Evolutionary conservation across 352 stramenopile genomes (phyloP).

Genomic region (Thraustochytrium sp.): DNA sequence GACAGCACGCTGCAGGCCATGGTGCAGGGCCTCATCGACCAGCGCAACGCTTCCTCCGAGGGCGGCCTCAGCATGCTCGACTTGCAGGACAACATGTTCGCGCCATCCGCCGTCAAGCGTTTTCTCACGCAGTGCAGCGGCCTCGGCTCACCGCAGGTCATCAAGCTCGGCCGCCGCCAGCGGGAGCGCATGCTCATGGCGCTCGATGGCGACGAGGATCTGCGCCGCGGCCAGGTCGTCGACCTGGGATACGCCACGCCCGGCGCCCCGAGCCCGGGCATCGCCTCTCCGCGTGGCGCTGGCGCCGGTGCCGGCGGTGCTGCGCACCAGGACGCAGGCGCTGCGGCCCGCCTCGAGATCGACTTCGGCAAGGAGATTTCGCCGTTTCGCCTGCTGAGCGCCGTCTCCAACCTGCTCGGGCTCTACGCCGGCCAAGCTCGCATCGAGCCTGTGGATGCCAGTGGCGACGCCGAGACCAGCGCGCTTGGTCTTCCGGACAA

Average conservation of each 20-base stretch:
- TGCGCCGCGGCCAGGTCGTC: neutral
- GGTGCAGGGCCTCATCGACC: conserved; percentile 24
- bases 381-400: conserved; percentile 1
- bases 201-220: neutral
- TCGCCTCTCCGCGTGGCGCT: too few relatives aligned
- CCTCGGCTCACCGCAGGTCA: conserved; percentile 7
- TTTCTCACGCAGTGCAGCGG: conserved; percentile 34
- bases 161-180: conserved; percentile 10
- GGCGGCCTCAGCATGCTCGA: neutral
- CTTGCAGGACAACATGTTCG: conserved; percentile 26
- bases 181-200: conserved; percentile 15
- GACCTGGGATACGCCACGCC: neutral
- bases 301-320: too few relatives aligned
- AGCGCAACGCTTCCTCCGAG: neutral
- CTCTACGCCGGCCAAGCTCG: conserved; percentile 8
- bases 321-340: neutral
- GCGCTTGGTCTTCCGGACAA: too few relatives aligned
- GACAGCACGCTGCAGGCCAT: neutral
- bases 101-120: neutral
- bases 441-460: neutral
- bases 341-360: neutral
- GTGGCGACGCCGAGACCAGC: too few relatives aligned
- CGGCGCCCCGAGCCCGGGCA: neutral
- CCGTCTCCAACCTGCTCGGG: conserved; percentile 15
- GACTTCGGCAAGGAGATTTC: conserved; percentile 29